phyloP scores from a whole-genome alignment of 805 yeast genomes.

The Starmera amethionina region DNA sequence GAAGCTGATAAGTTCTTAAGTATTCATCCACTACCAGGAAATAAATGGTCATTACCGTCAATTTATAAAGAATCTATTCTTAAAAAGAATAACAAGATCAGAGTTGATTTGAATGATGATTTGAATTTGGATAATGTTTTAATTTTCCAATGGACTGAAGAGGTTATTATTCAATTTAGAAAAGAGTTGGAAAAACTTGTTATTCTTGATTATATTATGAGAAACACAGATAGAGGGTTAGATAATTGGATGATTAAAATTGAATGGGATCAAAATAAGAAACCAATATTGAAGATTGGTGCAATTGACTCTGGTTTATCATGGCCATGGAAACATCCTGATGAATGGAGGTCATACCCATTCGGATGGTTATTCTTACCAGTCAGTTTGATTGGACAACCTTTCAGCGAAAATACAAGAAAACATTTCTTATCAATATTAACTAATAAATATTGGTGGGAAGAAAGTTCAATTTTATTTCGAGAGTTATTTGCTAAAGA shows the following conservation, averaged over 20 bases:
- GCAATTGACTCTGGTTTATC: constrained; percentile 72
- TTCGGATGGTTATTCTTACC: constrained; percentile 74
- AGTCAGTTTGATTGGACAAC: constrained; percentile 51
- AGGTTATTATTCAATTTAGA: constrained; percentile 39
- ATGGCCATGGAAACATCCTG: constrained; percentile 78
- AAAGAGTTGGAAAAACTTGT: constrained; percentile 61
- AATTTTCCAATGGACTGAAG: constrained; percentile 44
- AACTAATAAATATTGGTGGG: constrained; percentile 66
- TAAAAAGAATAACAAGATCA: not conserved
- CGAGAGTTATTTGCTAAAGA: constrained; percentile 43
- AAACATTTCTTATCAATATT: constrained; percentile 46
- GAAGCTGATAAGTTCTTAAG: constrained; percentile 54
- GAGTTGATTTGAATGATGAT: not conserved
- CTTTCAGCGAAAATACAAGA: constrained; percentile 48
- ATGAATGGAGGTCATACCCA: constrained; percentile 73
- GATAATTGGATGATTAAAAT: constrained; percentile 73
- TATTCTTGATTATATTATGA: constrained; percentile 58
- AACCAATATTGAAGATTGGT: constrained; percentile 42
- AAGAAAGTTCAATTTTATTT: constrained; percentile 38
- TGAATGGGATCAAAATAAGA: constrained; percentile 28
- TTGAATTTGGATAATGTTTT: constrained; percentile 4
- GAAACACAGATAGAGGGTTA: constrained; percentile 66
- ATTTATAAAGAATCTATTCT: constrained; percentile 2
- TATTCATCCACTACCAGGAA: constrained; percentile 47
- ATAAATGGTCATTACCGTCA: constrained; percentile 16